These are phyloP conservation scores for Eucalyptus pauciflora DNA, from an alignment of 345 rosid species.

Conservation along the genomic window DNA sequence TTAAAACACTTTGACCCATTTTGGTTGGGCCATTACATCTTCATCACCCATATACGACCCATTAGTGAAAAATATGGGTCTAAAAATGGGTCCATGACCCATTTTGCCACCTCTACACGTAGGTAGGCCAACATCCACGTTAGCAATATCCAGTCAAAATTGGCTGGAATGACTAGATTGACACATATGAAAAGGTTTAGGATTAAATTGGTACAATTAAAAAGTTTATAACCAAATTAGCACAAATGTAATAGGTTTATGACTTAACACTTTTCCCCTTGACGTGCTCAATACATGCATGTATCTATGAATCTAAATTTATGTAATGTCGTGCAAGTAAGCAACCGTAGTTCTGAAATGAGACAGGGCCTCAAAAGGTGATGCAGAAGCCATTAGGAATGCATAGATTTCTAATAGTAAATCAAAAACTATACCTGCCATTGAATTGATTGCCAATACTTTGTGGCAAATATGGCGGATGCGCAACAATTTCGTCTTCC, in stretches of 20 bases:
- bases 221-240: background rate
- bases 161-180: fast-evolving
- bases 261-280: background rate
- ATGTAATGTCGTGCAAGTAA: background rate
- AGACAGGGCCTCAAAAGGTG: background rate
- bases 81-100: no score
- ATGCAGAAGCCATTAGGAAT: background rate
- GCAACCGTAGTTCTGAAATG: background rate
- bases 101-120: background rate
- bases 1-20: no score
- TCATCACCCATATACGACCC: no score
- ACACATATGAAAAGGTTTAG: fast-evolving
- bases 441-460: no score
- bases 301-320: background rate
- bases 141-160: background rate
- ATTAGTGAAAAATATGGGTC: no score
- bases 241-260: fast-evolving
- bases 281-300: background rate
- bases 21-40: no score
- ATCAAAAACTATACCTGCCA: no score
- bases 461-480: no score
- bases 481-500: no score
- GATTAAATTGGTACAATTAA: no score
- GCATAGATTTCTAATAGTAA: background rate
- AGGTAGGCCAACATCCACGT: background rate